Percentiles rank a stretch among this genome's conserved stretches.
These are phyloP conservation scores for Lomentospora prolificans DNA, from an alignment of 2,329 filamentous ascomycete genomes.

Conservation along the genomic window DNA sequence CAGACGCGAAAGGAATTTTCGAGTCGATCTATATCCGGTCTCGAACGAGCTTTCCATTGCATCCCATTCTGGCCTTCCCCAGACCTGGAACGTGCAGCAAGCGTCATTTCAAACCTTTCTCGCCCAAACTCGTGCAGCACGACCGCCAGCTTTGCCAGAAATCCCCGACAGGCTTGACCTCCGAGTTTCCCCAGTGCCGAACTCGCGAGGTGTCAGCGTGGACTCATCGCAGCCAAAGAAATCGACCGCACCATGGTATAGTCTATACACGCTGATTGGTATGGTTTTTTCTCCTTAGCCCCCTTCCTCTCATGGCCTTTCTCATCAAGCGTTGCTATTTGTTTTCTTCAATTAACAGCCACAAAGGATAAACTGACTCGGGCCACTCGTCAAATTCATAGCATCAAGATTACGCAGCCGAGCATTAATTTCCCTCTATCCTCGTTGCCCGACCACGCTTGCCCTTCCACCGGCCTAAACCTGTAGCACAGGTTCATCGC, in stretches of 20 bases:
- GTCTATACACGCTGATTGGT: not conserved
- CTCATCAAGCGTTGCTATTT: not conserved
- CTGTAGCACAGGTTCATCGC: not conserved
- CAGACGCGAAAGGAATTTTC: not conserved
- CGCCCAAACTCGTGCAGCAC: not conserved
- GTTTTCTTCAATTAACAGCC: not conserved
- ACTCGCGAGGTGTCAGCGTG: conserved; percentile 2
- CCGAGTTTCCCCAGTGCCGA: not conserved
- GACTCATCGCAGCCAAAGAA: conserved; percentile 1
- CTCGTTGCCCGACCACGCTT: not conserved
- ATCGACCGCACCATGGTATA: not conserved
- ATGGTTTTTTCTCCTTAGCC: not conserved
- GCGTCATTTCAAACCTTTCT: not conserved
- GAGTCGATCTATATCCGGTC: not conserved
- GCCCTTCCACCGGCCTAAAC: too few species aligned
- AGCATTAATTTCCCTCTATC: not conserved
- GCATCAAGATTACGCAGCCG: not conserved
- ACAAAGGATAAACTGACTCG: not conserved
- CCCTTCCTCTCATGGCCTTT: too few species aligned
- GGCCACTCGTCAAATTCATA: not conserved
- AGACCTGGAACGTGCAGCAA: not conserved
- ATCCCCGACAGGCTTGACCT: not conserved
- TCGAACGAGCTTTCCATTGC: not conserved
- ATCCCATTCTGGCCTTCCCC: not conserved
- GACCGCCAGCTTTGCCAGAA: not conserved